phyloP scores from a whole-genome alignment of 2,329 filamentous ascomycete species.

The Calonectria pseudoreteaudii region DNA sequence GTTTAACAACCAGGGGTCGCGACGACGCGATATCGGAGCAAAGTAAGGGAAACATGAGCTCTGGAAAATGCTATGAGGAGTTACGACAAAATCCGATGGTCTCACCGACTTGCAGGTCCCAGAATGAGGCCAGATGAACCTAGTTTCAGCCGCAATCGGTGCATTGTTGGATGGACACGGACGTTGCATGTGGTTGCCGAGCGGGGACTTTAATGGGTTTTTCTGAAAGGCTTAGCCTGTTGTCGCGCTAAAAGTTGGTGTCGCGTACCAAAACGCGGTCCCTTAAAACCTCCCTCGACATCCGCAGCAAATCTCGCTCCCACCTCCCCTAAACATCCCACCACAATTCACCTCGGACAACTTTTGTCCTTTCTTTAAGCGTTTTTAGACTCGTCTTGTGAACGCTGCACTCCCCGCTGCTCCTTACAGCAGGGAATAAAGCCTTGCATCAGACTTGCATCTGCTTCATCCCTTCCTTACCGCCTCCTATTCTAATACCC shows the following conservation, averaged over 20 bases:
- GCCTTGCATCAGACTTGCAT: conserved; percentile 36
- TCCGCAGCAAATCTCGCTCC: conserved; percentile 38
- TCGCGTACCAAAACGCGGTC: conserved; percentile 50
- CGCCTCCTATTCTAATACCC: conserved; percentile 35
- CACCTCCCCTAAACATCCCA: conserved; percentile 42
- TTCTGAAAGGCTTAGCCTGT: conserved; percentile 26
- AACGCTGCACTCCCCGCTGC: conserved; percentile 41
- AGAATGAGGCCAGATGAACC: conserved; percentile 7
- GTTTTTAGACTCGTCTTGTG: conserved; percentile 13
- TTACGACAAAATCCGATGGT: background rate
- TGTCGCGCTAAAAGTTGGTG: conserved; percentile 50
- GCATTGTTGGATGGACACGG: conserved; percentile 24
- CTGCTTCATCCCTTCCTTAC: conserved; percentile 34
- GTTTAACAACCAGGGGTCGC: conserved; percentile 31
- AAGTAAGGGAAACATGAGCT: background rate
- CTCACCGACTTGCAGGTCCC: background rate
- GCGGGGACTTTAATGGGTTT: conserved; percentile 46
- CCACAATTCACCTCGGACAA: conserved; percentile 26
- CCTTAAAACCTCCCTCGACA: conserved; percentile 51
- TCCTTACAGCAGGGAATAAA: conserved; percentile 40
- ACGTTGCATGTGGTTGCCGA: conserved; percentile 43
- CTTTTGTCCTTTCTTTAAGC: conserved; percentile 30
- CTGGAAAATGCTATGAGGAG: conserved; percentile 5
- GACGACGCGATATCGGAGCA: conserved; percentile 31
- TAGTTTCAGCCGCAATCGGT: conserved; percentile 21